Evolutionary conservation across 805 yeast genomes (phyloP).

Genomic region (Yarrowia osloensis): DNA sequence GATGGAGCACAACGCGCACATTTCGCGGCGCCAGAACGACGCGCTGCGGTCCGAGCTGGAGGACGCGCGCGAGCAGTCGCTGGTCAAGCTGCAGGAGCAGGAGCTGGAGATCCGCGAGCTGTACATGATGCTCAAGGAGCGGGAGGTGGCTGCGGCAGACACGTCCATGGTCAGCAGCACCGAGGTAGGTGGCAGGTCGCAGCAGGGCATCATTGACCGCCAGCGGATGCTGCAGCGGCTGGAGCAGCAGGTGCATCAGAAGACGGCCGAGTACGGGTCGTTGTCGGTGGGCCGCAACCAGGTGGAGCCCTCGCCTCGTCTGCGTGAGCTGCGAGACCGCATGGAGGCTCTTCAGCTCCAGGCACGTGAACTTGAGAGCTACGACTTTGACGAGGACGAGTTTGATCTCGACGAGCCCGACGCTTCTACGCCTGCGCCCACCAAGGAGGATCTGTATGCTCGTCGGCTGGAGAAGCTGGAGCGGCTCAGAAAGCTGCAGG

Average conservation of each 20-base stretch:
- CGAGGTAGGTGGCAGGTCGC: neutral
- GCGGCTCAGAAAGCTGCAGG: conserved; percentile 69
- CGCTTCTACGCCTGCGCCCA: conserved; percentile 16
- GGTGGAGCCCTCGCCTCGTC: conserved; percentile 74
- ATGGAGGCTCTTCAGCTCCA: conserved; percentile 84
- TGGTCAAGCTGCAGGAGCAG: conserved; percentile 44
- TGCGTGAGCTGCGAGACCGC: conserved; percentile 72
- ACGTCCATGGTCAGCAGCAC: conserved; percentile 10
- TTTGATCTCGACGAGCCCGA: conserved; percentile 48
- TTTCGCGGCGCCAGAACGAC: conserved; percentile 63
- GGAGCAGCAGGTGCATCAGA: conserved; percentile 42
- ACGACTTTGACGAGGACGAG: conserved; percentile 76
- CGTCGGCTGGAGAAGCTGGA: conserved; percentile 65
- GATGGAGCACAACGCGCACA: conserved; percentile 57
- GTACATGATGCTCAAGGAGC: conserved; percentile 59
- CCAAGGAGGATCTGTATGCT: conserved; percentile 47
- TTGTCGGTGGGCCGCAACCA: conserved; percentile 35
- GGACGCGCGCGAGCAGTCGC: conserved; percentile 45
- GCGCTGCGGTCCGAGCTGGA: conserved; percentile 62
- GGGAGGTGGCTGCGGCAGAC: conserved; percentile 33
- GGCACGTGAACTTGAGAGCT: conserved; percentile 83
- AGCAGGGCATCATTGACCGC: conserved; percentile 41
- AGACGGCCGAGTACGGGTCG: conserved; percentile 44
- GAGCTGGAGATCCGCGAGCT: conserved; percentile 61
- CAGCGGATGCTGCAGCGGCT: conserved; percentile 40